phyloP scores from a whole-genome alignment of 495 filamentous ascomycete genomes.

The Aspergillus campestris region DNA sequence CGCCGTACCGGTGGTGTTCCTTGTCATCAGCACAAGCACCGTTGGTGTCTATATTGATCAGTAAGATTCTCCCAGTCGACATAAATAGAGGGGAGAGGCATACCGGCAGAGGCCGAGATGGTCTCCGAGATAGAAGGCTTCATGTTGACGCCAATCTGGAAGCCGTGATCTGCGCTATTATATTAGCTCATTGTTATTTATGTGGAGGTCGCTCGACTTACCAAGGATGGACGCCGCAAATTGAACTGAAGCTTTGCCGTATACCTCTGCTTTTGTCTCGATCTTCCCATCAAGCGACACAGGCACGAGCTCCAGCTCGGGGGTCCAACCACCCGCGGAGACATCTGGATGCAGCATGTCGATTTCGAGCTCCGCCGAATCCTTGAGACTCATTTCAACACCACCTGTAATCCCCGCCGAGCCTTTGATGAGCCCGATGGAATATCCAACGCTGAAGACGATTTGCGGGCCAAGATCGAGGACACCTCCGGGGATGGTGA shows the following conservation, averaged over 20 bases:
- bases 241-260: slow-evolving; percentile 19
- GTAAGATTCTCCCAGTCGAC: not conserved
- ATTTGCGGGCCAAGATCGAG: slow-evolving; percentile 29
- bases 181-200: not conserved
- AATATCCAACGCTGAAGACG: slow-evolving; percentile 19
- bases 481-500: slow-evolving; percentile 21
- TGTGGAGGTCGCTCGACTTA: slow-evolving; percentile 1
- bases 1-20: slow-evolving; percentile 8
- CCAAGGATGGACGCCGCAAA: slow-evolving; percentile 20
- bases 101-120: not conserved
- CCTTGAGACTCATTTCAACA: slow-evolving; percentile 11
- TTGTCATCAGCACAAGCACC: slow-evolving; percentile 7
- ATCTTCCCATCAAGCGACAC: slow-evolving; percentile 21
- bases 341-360: slow-evolving; percentile 19
- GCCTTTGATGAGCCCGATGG: slow-evolving; percentile 18
- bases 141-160: slow-evolving; percentile 25
- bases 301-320: slow-evolving; percentile 12
- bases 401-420: slow-evolving; percentile 19
- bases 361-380: slow-evolving; percentile 22
- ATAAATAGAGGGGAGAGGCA: not conserved
- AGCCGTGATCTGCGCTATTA: slow-evolving; percentile 17
- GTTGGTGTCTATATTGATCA: slow-evolving; percentile 8
- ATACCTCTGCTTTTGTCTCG: slow-evolving; percentile 12
- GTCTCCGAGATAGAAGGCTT: slow-evolving; percentile 22
- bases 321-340: slow-evolving; percentile 23